Percentiles rank a stretch among this genome's conserved stretches.
Evolutionary conservation across 352 stramenopile species (phyloP).

Genomic region (Phytophthora boehmeriae): DNA sequence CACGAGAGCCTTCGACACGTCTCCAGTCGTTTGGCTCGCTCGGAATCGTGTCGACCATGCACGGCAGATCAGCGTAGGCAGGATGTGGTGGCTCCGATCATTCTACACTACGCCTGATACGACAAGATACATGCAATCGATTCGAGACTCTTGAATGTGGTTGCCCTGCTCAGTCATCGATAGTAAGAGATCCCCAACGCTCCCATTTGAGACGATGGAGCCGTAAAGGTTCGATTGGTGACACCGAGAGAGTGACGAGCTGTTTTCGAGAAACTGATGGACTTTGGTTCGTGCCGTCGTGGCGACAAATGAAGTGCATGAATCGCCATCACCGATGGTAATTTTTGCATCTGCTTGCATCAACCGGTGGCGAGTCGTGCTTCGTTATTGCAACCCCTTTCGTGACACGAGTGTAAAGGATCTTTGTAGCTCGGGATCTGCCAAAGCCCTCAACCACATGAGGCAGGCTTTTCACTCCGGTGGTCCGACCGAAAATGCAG

Average conservation of each 20-base stretch:
- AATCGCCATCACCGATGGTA: background rate
- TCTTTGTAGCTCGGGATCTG: background rate
- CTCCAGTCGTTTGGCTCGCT: slow-evolving; percentile 2
- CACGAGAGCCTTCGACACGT: background rate
- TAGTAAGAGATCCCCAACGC: no score
- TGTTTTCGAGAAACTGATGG: background rate
- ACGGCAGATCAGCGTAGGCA: background rate
- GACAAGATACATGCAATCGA: no score
- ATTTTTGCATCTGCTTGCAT: background rate
- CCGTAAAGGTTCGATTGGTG: no score
- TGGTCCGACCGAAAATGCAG: slow-evolving; percentile 15
- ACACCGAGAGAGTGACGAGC: no score
- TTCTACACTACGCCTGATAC: no score
- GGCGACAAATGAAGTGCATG: background rate
- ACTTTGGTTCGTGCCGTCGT: background rate
- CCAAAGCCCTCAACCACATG: background rate
- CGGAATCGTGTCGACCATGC: background rate
- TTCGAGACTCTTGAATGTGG: no score
- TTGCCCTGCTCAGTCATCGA: no score
- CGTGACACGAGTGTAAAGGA: slow-evolving; percentile 3
- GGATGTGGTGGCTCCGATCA: no score
- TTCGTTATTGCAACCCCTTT: background rate
- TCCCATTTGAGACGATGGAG: no score
- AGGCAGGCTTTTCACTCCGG: slow-evolving; percentile 12
- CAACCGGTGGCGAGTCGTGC: background rate